These are phyloP conservation scores for Phytophthora pseudosyringae DNA, from an alignment of 352 stramenopile species.

Conservation along the genomic window DNA sequence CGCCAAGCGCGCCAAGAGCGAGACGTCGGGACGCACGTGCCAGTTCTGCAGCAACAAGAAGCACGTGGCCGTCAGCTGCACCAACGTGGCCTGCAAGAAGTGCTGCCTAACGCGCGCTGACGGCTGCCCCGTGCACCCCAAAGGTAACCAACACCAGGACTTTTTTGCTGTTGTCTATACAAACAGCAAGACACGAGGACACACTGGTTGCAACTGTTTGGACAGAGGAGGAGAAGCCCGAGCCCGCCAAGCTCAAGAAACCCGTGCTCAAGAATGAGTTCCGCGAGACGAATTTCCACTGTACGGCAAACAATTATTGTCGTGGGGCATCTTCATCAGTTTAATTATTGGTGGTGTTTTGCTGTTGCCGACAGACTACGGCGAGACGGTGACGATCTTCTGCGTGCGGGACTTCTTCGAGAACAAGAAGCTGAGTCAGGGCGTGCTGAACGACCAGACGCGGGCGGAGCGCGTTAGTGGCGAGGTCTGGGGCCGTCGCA, in stretches of 20 bases:
- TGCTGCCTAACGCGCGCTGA: slow-evolving; percentile 60
- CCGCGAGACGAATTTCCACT: slow-evolving; percentile 75
- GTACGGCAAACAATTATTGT: slow-evolving; percentile 39
- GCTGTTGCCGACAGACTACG: slow-evolving; percentile 52
- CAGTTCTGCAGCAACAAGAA: slow-evolving; percentile 60
- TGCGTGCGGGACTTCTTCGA: slow-evolving; percentile 77
- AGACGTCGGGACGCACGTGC: slow-evolving; percentile 32
- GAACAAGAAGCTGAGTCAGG: slow-evolving; percentile 73
- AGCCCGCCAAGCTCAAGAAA: slow-evolving; percentile 31
- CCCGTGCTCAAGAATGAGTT: slow-evolving; percentile 82
- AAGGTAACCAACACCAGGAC: slow-evolving; percentile 20
- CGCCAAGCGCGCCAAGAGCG: slow-evolving; percentile 29
- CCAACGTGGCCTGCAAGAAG: slow-evolving; percentile 68
- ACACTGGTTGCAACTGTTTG: slow-evolving; percentile 6
- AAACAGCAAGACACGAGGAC: slow-evolving; percentile 11
- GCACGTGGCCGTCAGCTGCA: slow-evolving; percentile 43
- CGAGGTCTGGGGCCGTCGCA: slow-evolving; percentile 38
- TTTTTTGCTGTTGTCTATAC: slow-evolving; percentile 1
- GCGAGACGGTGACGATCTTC: slow-evolving; percentile 82
- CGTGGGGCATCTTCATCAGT: neutral
- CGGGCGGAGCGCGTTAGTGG: slow-evolving; percentile 64
- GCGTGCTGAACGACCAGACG: slow-evolving; percentile 79
- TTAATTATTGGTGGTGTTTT: slow-evolving; percentile 3
- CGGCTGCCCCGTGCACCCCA: slow-evolving; percentile 50
- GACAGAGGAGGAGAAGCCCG: slow-evolving; percentile 33